phyloP scores from a whole-genome alignment of 495 filamentous ascomycete genomes.

The Xylaria acuta region DNA sequence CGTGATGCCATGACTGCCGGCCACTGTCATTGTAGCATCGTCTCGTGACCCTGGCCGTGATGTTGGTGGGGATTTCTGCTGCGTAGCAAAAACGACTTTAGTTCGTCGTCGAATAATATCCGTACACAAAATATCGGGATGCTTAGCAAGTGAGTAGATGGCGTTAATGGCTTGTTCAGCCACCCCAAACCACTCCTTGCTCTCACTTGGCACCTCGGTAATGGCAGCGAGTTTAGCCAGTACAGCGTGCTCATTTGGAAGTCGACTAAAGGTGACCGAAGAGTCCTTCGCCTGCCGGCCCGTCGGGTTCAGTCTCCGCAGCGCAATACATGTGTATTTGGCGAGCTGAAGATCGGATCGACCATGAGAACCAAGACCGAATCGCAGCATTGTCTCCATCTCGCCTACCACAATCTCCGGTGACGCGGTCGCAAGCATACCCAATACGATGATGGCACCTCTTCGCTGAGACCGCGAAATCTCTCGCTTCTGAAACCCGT shows the following conservation, averaged over 20 bases:
- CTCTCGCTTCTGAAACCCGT: constrained; percentile 89
- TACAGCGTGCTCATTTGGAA: constrained; percentile 91
- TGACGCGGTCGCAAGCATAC: constrained; percentile 93
- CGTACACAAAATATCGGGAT: constrained; percentile 92
- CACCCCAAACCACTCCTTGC: constrained; percentile 97
- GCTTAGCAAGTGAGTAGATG: constrained; percentile 93
- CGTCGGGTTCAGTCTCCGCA: constrained; percentile 86
- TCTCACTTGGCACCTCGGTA: constrained; percentile 81
- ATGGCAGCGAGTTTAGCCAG: constrained; percentile 80
- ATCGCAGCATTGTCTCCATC: constrained; percentile 90
- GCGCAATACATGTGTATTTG: constrained; percentile 91
- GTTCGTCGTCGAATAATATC: constrained; percentile 90
- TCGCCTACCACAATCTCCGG: constrained; percentile 92
- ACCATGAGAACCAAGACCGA: constrained; percentile 83
- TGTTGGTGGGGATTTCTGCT: constrained; percentile 36
- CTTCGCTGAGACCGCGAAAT: constrained; percentile 92
- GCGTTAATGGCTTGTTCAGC: constrained; percentile 96
- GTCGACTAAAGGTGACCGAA: constrained; percentile 69
- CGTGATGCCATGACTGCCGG: constrained; percentile 33
- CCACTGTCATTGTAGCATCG: constrained; percentile 40
- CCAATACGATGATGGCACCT: constrained; percentile 93
- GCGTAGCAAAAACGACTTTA: constrained; percentile 70
- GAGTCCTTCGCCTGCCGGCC: constrained; percentile 79
- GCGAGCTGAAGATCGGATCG: constrained; percentile 84
- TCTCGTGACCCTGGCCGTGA: constrained; percentile 53